Evolutionary conservation across 495 filamentous ascomycete species (phyloP).

Genomic region (Aspergillus diversus): DNA sequence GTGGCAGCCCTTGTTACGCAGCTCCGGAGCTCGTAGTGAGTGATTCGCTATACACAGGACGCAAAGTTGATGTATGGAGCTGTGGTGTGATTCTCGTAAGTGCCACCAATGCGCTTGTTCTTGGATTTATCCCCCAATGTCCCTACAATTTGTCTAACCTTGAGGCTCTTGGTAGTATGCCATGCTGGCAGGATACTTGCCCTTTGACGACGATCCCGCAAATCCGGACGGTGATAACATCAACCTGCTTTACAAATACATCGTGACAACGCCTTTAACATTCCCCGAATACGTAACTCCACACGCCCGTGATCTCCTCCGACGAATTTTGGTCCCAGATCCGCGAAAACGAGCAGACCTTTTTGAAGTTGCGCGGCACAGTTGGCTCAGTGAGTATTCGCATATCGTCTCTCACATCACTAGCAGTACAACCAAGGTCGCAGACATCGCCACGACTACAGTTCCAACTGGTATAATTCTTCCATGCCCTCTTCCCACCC

Average conservation of each 20-base stretch:
- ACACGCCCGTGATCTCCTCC: conserved; percentile 89
- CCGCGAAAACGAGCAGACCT: conserved; percentile 93
- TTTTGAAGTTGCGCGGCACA: conserved; percentile 97
- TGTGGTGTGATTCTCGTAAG: conserved; percentile 97
- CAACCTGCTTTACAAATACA: conserved; percentile 99
- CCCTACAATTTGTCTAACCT: background rate
- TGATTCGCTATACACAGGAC: conserved; percentile 94
- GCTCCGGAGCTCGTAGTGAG: conserved; percentile 97
- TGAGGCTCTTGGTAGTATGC: conserved; percentile 72
- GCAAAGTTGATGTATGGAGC: conserved; percentile 99
- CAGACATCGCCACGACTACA: conserved; percentile 83
- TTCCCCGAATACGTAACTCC: conserved; percentile 99
- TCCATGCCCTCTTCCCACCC: background rate
- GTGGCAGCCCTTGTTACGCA: conserved; percentile 80
- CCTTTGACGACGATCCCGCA: conserved; percentile 97
- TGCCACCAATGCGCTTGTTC: conserved; percentile 21
- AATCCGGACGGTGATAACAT: conserved; percentile 99
- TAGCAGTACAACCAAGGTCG: conserved; percentile 85
- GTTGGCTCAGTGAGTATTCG: conserved; percentile 95
- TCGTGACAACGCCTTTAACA: conserved; percentile 93
- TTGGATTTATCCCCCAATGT: background rate
- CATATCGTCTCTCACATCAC: conserved; percentile 96
- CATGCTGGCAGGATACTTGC: conserved; percentile 98
- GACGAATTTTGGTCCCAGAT: conserved; percentile 94
- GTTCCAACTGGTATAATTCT: conserved; percentile 62